A percentile compares a stretch with the other conserved stretches of the same genome.
These are phyloP conservation scores for Mycena alexandri DNA, from an alignment of 768 basidiomycete genomes.

Conservation along the genomic window DNA sequence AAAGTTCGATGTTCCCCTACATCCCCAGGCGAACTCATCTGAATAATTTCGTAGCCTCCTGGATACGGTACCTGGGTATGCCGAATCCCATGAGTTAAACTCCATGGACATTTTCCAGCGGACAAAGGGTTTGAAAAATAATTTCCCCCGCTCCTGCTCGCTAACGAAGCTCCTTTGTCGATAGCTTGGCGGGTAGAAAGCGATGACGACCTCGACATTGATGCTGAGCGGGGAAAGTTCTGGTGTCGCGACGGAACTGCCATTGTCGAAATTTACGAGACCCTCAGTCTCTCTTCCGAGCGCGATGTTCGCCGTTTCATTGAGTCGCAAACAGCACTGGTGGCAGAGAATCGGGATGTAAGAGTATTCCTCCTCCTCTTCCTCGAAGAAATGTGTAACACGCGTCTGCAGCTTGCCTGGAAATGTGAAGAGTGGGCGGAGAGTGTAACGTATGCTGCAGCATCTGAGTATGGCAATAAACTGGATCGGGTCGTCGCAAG, in stretches of 20 bases:
- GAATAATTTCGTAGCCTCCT: not conserved
- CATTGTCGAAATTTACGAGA: not conserved
- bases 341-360: not conserved
- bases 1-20: not conserved
- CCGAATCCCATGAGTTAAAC: not conserved
- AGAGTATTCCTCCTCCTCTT: not conserved
- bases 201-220: not conserved
- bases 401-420: not conserved
- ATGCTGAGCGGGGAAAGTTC: not conserved
- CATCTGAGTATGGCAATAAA: not conserved
- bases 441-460: not conserved
- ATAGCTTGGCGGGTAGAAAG: too few relatives aligned
- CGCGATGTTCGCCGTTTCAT: not conserved
- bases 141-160: too few relatives aligned
- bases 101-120: not conserved
- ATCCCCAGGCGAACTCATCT: not conserved
- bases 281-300: too few relatives aligned
- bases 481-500: not conserved
- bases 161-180: too few relatives aligned
- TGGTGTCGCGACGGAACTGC: not conserved
- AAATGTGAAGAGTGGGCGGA: not conserved
- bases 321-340: not conserved
- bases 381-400: not conserved
- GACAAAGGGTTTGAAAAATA: not conserved
- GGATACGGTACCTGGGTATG: not conserved